Base-by-base conservation (phyloP, 2,329 filamentous ascomycete species). In the Colletotrichum falcatum region DNA sequence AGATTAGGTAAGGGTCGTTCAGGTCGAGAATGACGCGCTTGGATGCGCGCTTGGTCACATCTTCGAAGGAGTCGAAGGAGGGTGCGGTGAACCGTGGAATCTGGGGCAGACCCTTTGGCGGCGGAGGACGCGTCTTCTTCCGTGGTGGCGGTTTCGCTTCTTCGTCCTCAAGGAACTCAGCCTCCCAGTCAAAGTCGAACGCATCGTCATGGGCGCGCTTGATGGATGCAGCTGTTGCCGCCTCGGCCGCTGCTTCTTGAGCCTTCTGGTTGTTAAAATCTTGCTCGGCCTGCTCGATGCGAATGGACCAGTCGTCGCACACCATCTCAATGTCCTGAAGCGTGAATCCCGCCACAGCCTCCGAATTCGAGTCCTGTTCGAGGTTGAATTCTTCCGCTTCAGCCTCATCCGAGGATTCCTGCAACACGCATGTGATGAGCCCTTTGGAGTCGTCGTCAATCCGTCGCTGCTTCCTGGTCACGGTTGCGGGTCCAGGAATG, bases 21-120 rank as follows among this genome's bases (percentile, higher is more conserved):
- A 96, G 87, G 76, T 98, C 95, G 61, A 99, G 86, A 1, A 91
- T 89, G 30, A 97, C 92, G 54, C 90, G 91, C 80, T 94, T 95
- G 3, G 93, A 90, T 53, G 94, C 87, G 74, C 89, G 89, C 18
- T 90, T 86, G 1, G 93, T 94, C 6, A 90, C 88, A 66, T 88
- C 86, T 76, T 95, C 90, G 20, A 95, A 96, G 72, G 97, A 89
- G 76, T 97, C 93, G 74, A 97, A 91, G 4, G 90, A 90, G 1
- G 92, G 92, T 2, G 92, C 86, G 2, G 87, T 85, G 67, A 91
- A 90, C 37, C 83, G 83, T 1, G 87, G 85, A 23, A 89, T 86
- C 44, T 86, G 84, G 0, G 89, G 88, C 8, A 91, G 82, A 14
- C 89, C 88, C 26, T 88, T 85, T 51, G 89, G 85, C 55, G 90